A percentile compares a stretch with the other conserved stretches of the same genome.
Conservation (phyloP, 495 filamentous ascomycete genomes). For the Hapsidospora chrysogenum region DNA sequence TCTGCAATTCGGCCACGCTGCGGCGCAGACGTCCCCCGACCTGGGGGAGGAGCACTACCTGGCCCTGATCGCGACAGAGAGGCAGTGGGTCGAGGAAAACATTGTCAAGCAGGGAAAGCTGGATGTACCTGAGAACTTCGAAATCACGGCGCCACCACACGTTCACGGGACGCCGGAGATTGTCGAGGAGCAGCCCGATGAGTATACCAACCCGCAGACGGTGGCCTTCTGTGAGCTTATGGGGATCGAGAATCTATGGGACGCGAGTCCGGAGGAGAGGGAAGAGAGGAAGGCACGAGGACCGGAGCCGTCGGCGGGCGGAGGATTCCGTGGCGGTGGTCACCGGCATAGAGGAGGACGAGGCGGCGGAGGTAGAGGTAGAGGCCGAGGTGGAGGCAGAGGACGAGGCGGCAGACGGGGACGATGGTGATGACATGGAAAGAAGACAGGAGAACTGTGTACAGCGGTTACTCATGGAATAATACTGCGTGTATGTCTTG, state of each 20-base stretch:
- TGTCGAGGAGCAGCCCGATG: constrained; percentile 35
- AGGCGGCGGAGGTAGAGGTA: constrained; percentile 14
- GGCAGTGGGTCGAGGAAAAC: constrained; percentile 62
- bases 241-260: constrained; percentile 62
- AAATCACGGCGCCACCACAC: constrained; percentile 55
- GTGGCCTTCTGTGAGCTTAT: constrained; percentile 58
- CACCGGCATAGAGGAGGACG: constrained; percentile 13
- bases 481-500: no score
- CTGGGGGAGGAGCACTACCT: constrained; percentile 49
- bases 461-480: no score
- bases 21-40: constrained; percentile 27
- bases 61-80: constrained; percentile 42
- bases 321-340: constrained; percentile 12
- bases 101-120: constrained; percentile 42
- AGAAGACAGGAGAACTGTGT: no score
- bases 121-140: constrained; percentile 59
- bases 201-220: constrained; percentile 78
- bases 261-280: constrained; percentile 50
- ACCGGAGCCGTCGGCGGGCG: constrained; percentile 14
- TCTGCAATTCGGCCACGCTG: constrained; percentile 40
- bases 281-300: constrained; percentile 28
- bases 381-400: constrained; percentile 15
- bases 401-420: constrained; percentile 19
- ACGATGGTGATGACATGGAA: constrained; percentile 10
- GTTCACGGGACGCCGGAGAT: constrained; percentile 21